These are phyloP conservation scores for Volvox carteri DNA, from an alignment of 163 green algal genomes.

Conservation along the genomic window DNA sequence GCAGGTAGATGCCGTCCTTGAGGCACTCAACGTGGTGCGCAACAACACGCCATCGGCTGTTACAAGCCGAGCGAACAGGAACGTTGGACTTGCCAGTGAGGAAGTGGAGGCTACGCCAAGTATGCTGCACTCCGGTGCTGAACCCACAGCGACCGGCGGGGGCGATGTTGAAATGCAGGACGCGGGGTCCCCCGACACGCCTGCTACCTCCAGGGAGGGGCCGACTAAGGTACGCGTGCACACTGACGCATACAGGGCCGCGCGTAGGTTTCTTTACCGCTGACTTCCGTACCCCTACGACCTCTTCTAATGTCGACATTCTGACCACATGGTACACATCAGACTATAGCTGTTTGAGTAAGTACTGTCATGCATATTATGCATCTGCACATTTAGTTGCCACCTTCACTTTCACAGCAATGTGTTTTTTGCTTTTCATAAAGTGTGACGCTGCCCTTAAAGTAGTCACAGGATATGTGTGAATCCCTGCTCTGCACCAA, in stretches of 20 bases:
- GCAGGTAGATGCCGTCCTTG: constrained; percentile 51
- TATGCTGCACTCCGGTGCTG: not conserved
- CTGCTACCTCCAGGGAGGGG: not conserved
- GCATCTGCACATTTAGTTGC: no score
- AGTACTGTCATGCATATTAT: no score
- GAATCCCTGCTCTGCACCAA: not conserved
- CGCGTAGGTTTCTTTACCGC: no score
- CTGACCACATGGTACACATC: no score
- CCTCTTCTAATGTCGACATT: no score
- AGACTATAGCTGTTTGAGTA: no score
- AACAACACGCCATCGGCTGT: constrained; percentile 41
- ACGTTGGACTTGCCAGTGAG: not conserved
- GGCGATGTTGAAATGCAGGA: constrained; percentile 34
- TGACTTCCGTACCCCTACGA: no score
- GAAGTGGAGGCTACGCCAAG: not conserved
- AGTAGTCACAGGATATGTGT: no score
- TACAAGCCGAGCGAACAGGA: not conserved
- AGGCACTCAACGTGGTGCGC: constrained; percentile 45
- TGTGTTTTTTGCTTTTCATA: no score
- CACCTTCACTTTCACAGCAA: no score
- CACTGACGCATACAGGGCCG: no score
- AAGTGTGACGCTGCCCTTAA: no score
- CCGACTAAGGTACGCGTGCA: not conserved
- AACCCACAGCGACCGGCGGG: not conserved
- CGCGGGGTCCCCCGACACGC: not conserved